Evolutionary conservation across 164 flowering plant species (phyloP), one percentile per base, ranked within the genome.

Genomic region (Santalum album): DNA sequence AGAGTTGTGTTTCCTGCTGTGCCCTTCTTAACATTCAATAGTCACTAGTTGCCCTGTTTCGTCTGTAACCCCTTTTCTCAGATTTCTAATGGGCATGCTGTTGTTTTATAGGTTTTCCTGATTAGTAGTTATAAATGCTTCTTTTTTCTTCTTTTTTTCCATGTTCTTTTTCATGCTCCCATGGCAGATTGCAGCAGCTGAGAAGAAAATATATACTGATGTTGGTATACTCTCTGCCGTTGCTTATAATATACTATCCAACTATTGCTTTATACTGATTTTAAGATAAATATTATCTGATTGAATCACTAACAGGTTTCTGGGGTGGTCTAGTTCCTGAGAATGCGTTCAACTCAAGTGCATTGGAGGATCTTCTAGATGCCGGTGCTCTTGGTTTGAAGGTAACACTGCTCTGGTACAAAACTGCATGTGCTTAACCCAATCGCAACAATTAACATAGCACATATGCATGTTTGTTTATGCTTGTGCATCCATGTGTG

Each of bases 271-370:
- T 14, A 21, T 22, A 22, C 16, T 49, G 46, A 51, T 55, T 53
- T 61, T 1, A 21, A 29, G 52, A 15, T 18, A 24, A 51, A 11
- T 36, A 9, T 4, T 39, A 43, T 20, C 55, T 38, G 32, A 63
- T 23, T 24, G 0, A 25, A 24, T 10, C 44, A 9, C 26, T 17
- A 48, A 48, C 78, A 94, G 99, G 99, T 66, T 94, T 94, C 50
- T 94, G 97, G 99, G 99, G 99, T 63, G 99, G 99, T 51, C 76
- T 94, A 39, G 96, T 87, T 57, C 99, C 99, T 49, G 97, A 87
- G 27, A 94, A 94, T 80, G 97, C 99, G 53, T 74, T 78, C 56
- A 86, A 94, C 66, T 51, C 65, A 68, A 86, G 73, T 66, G 66
- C 80, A 55, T 65, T 94, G 49, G 85, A 87, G 57, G 70, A 71